Evolutionary conservation across 148 eudicot genomes (phyloP).

Genomic region (Amaranthus palmeri): DNA sequence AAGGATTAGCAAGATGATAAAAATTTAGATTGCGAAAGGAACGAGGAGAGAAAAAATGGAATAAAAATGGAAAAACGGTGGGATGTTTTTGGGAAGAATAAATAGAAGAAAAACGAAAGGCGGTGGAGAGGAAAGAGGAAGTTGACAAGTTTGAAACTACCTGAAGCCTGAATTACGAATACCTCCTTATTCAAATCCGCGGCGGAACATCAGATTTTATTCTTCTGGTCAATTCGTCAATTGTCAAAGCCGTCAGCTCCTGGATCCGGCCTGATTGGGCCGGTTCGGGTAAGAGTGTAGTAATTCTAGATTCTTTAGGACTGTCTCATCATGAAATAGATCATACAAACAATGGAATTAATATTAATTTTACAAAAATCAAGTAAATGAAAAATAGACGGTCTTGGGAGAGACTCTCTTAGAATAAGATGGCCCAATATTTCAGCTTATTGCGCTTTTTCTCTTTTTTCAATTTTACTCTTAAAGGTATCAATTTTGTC

Average conservation of each 20-base stretch:
- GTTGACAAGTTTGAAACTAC: not conserved
- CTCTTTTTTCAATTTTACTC: no score
- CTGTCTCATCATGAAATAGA: no score
- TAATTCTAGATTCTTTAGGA: no score
- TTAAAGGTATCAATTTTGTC: no score
- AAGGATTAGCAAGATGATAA: not conserved
- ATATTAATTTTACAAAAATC: no score
- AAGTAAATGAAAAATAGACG: no score
- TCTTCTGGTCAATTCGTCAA: not conserved
- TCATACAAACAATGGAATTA: no score
- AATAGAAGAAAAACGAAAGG: slow-evolving; percentile 3
- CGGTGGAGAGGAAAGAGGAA: not conserved
- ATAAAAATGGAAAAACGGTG: no score
- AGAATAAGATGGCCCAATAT: no score
- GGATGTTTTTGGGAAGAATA: not conserved
- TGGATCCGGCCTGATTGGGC: not conserved
- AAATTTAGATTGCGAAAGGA: not conserved
- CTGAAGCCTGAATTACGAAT: not conserved
- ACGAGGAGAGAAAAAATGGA: not conserved
- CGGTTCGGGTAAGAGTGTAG: not conserved
- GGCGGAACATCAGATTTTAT: not conserved
- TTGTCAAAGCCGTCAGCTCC: not conserved
- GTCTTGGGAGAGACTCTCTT: no score
- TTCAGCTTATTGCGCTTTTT: no score
- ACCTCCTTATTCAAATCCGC: not conserved